A percentile compares a stretch with the other conserved stretches of the same genome.
Conservation (phyloP, 2,329 filamentous ascomycete genomes). For the Fusarium verticillioides region DNA sequence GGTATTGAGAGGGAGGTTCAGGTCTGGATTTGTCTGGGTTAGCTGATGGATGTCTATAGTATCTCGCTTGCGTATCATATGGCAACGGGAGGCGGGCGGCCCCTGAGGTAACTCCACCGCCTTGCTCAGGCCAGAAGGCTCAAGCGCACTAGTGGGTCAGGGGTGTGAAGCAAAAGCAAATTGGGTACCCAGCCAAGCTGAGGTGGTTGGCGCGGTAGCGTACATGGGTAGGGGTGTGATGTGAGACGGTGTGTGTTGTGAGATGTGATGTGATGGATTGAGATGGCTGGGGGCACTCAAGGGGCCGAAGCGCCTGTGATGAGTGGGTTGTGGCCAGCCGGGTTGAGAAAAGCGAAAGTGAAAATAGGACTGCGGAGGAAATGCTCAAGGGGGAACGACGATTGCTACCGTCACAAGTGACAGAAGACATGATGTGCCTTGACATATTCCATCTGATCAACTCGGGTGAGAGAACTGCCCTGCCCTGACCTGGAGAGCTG, state of each 20-base stretch:
- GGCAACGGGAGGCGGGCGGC: conserved; percentile 42
- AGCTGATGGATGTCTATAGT: conserved; percentile 46
- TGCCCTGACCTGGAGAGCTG: not conserved
- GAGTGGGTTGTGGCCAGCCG: conserved; percentile 35
- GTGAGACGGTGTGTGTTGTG: conserved; percentile 23
- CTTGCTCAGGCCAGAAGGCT: conserved; percentile 42
- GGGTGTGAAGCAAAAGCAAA: conserved; percentile 41
- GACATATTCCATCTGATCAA: conserved; percentile 21
- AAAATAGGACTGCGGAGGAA: conserved; percentile 2
- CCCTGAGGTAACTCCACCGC: conserved; percentile 42
- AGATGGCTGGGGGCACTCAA: conserved; percentile 37
- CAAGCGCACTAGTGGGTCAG: conserved; percentile 31
- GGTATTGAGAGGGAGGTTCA: conserved; percentile 57
- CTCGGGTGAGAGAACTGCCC: not conserved
- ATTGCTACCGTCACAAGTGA: conserved; percentile 23
- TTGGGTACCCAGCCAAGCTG: conserved; percentile 41
- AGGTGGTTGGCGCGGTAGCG: conserved; percentile 32
- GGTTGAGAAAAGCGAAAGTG: conserved; percentile 28
- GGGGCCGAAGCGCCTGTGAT: conserved; percentile 38
- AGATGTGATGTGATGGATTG: conserved; percentile 30
- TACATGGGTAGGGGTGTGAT: conserved; percentile 33
- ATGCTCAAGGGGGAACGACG: conserved; percentile 31
- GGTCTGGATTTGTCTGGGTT: conserved; percentile 48
- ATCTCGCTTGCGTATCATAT: conserved; percentile 48
- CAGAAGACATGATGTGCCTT: conserved; percentile 5